Conservation (phyloP, 495 filamentous ascomycete genomes). For the Pseudevernia furfuracea region DNA sequence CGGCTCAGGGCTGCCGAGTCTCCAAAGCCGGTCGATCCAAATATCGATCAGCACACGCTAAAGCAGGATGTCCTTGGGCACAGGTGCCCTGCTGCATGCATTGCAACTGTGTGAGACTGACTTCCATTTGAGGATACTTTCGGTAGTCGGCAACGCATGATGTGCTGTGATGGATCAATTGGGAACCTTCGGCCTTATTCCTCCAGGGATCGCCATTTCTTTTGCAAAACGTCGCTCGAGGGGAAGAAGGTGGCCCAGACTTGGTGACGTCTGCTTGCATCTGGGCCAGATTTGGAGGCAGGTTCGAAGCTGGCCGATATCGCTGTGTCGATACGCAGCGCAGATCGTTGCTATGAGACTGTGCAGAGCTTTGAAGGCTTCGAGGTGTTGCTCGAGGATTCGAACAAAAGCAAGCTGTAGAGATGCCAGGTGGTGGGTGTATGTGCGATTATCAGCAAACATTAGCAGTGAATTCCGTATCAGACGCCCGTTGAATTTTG, state of each 20-base stretch:
- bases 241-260: background rate
- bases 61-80: background rate
- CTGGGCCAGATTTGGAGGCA: background rate
- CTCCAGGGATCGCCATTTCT: background rate
- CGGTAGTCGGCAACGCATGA: slow-evolving; percentile 2
- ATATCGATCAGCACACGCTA: slow-evolving; percentile 2
- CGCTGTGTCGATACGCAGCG: background rate
- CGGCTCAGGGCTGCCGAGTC: slow-evolving; percentile 4
- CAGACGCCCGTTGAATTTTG: background rate
- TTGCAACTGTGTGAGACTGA: background rate
- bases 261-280: background rate
- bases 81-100: background rate
- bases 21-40: background rate
- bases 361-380: background rate
- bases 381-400: background rate
- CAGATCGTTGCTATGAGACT: background rate
- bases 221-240: background rate
- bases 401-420: background rate
- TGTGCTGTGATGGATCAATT: background rate
- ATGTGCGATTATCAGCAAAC: slow-evolving; percentile 1
- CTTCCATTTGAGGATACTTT: background rate
- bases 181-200: background rate
- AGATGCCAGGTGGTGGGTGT: background rate
- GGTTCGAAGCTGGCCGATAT: background rate
- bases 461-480: background rate